These are phyloP conservation scores for Trichosporon asahii DNA, from an alignment of 1,284 basidiomycete species.

Conservation along the genomic window DNA sequence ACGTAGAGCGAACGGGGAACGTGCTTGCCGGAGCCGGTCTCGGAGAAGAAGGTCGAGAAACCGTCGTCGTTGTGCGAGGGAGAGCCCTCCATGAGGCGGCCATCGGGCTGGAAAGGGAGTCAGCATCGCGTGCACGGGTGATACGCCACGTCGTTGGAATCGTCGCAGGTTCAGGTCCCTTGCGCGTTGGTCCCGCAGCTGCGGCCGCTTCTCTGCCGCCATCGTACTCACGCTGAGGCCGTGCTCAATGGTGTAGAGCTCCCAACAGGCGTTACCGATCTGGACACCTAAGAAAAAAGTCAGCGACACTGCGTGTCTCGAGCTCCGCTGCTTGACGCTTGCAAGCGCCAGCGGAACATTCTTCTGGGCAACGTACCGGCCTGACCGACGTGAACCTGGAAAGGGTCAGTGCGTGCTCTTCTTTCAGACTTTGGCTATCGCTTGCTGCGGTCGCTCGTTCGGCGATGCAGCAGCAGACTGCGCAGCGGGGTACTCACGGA, in stretches of 20 bases:
- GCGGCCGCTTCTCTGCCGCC: background rate
- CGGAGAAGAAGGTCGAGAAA: slow-evolving; percentile 73
- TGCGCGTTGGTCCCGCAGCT: background rate
- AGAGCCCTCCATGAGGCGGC: slow-evolving; percentile 74
- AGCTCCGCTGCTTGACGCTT: background rate
- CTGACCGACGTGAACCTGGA: slow-evolving; percentile 53
- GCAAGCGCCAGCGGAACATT: background rate
- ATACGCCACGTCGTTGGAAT: slow-evolving; percentile 5
- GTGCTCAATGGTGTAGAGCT: slow-evolving; percentile 98
- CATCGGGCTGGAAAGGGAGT: slow-evolving; percentile 67
- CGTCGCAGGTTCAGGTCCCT: background rate
- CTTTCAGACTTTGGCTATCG: background rate
- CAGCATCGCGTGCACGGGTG: slow-evolving; percentile 19
- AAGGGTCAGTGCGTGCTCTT: slow-evolving; percentile 7
- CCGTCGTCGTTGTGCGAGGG: slow-evolving; percentile 76
- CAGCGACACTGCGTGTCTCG: background rate
- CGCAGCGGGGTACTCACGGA: slow-evolving; percentile 38
- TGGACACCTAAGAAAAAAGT: slow-evolving; percentile 49
- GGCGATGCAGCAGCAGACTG: background rate
- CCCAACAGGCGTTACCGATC: slow-evolving; percentile 97
- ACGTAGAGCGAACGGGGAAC: slow-evolving; percentile 96
- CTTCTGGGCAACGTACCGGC: slow-evolving; percentile 39
- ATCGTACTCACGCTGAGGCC: slow-evolving; percentile 81
- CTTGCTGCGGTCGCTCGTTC: background rate
- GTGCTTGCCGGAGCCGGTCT: slow-evolving; percentile 82